Percentiles rank a stretch among this genome's conserved stretches.
Evolutionary conservation across 805 yeast species (phyloP).

Genomic region (Zygoascus biomembranicola): DNA sequence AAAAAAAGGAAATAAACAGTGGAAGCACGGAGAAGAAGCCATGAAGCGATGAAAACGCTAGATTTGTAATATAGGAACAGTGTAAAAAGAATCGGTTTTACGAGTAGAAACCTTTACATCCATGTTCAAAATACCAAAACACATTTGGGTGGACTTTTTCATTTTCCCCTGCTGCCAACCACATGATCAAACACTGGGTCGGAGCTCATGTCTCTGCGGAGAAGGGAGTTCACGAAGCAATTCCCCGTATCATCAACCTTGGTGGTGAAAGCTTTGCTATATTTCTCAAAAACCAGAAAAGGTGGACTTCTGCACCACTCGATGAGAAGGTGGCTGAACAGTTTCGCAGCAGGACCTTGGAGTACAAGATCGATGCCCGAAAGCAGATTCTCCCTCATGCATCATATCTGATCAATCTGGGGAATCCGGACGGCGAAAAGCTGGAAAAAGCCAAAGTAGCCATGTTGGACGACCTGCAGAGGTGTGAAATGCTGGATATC

Average conservation of each 20-base stretch:
- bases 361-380: constrained; percentile 56
- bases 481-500: constrained; percentile 80
- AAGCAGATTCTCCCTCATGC: constrained; percentile 87
- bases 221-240: constrained; percentile 68
- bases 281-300: constrained; percentile 81
- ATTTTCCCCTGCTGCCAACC: neutral
- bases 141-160: neutral
- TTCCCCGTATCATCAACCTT: constrained; percentile 45
- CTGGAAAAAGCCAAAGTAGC: constrained; percentile 66
- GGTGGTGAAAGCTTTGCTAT: constrained; percentile 82
- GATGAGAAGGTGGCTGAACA: constrained; percentile 56
- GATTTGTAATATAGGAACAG: too few species aligned
- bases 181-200: constrained; percentile 28
- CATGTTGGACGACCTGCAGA: constrained; percentile 72
- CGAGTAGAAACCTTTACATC: too few species aligned
- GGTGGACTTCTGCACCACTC: constrained; percentile 82
- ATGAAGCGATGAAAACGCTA: too few species aligned
- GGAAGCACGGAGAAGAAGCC: neutral
- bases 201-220: constrained; percentile 87
- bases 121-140: too few species aligned
- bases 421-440: constrained; percentile 80
- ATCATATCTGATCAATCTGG: constrained; percentile 85
- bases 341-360: constrained; percentile 56
- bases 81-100: too few species aligned
- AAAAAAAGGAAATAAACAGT: constrained; percentile 8